phyloP scores from a whole-genome alignment of 78 protist genomes.

The Salpingoeca rosetta region DNA sequence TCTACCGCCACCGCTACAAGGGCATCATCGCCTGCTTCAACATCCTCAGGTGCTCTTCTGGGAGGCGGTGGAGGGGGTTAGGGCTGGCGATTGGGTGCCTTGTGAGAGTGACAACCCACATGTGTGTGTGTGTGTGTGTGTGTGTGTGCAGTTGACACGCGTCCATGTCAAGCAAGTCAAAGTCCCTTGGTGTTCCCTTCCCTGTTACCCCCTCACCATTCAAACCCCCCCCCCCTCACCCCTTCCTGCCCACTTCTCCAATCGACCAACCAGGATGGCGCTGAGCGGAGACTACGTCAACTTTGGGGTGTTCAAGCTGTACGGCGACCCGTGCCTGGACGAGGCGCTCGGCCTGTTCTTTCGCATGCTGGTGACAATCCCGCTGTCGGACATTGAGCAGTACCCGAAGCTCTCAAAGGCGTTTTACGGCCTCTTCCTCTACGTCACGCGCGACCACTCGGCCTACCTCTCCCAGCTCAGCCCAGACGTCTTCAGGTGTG shows the following conservation, averaged over 20 bases:
- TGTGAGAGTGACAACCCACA: no score
- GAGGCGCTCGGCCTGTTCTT: constrained; percentile 30
- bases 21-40: constrained; percentile 30
- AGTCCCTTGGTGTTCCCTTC: no score
- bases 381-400: constrained; percentile 14
- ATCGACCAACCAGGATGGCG: no score
- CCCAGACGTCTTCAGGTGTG: background rate
- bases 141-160: no score
- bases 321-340: constrained; percentile 38
- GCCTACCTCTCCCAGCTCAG: background rate
- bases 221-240: no score
- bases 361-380: background rate
- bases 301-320: constrained; percentile 61
- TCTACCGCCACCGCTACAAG: constrained; percentile 28
- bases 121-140: no score
- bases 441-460: constrained; percentile 14
- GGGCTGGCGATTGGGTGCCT: no score
- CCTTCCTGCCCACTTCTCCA: no score
- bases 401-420: constrained; percentile 36
- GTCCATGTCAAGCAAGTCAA: no score
- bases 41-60: constrained; percentile 23
- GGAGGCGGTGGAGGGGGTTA: no score
- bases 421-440: constrained; percentile 16
- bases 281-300: constrained; percentile 49
- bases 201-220: no score